Percentiles rank a stretch among this genome's conserved stretches.
These are phyloP conservation scores for Oryza brachyantha DNA, from an alignment of 176 grass and related monocot genomes.

Conservation along the genomic window DNA sequence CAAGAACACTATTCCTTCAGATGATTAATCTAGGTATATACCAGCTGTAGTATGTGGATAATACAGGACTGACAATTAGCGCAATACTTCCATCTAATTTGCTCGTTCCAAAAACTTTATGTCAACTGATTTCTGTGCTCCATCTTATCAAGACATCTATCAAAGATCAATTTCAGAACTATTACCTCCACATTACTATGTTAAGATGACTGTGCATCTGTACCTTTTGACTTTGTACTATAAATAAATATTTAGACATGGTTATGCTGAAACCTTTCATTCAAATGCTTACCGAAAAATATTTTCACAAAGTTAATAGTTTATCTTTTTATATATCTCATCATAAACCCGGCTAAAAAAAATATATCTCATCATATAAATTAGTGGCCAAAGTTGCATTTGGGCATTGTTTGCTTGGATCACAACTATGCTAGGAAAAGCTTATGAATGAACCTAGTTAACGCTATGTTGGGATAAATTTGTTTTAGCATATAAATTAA, in stretches of 20 bases:
- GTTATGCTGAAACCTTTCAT: background rate
- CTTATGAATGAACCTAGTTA: background rate
- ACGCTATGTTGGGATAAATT: background rate
- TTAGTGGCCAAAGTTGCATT: background rate
- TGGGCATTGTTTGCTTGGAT: too few species aligned
- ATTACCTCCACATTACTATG: too few species aligned
- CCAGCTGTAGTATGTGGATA: background rate
- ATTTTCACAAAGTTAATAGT: background rate
- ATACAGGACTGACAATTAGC: background rate
- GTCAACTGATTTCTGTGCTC: background rate
- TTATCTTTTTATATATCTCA: background rate
- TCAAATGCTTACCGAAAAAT: background rate
- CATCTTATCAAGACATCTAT: background rate
- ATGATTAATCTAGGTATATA: constrained; percentile 18
- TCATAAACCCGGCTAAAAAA: too few species aligned
- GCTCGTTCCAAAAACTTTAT: background rate
- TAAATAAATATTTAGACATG: background rate
- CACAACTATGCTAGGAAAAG: too few species aligned
- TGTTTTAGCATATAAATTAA: background rate
- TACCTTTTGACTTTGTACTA: background rate
- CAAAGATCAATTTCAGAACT: background rate
- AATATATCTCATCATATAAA: background rate
- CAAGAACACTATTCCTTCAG: background rate
- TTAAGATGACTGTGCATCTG: too few species aligned
- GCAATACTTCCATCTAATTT: background rate